A percentile compares a stretch with the other conserved stretches of the same genome.
Conservation (phyloP, 2,329 filamentous ascomycete genomes). For the Alternaria angustiovoidea region DNA sequence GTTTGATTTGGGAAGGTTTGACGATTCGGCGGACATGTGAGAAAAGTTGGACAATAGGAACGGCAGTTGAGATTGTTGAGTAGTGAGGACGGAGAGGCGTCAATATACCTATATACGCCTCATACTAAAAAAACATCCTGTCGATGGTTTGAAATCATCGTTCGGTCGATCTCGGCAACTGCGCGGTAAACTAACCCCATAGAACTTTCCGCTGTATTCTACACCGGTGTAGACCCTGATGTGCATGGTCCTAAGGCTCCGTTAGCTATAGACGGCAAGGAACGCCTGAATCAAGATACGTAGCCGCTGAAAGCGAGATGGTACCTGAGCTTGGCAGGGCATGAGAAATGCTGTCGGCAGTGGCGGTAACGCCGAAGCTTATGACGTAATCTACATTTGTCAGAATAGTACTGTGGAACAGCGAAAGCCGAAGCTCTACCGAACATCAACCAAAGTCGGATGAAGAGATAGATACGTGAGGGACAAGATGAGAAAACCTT, state of each 20-base stretch:
- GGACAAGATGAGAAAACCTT: neutral
- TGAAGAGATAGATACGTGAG: neutral
- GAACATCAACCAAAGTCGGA: neutral
- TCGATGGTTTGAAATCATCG: conserved; percentile 16
- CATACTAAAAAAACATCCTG: neutral
- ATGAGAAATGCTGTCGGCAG: neutral
- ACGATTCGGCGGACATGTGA: neutral
- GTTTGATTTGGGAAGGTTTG: neutral
- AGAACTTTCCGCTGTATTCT: conserved; percentile 22
- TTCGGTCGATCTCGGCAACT: conserved; percentile 24
- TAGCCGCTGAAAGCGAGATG: neutral
- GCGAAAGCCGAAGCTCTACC: neutral
- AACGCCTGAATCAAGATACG: neutral
- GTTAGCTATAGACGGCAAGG: neutral
- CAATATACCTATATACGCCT: conserved; percentile 12
- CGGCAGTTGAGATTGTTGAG: neutral
- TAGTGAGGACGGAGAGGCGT: neutral
- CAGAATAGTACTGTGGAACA: neutral
- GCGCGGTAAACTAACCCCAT: neutral
- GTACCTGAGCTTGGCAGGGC: neutral
- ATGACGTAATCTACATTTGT: conserved; percentile 6
- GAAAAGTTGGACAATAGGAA: neutral
- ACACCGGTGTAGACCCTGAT: neutral
- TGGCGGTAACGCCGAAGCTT: conserved; percentile 2
- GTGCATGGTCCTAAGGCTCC: neutral